Percentiles rank a stretch among this genome's conserved stretches.
Evolutionary conservation across 192 early-diverging fungal genomes (phyloP).

Genomic region (Entrophospora sp.): DNA sequence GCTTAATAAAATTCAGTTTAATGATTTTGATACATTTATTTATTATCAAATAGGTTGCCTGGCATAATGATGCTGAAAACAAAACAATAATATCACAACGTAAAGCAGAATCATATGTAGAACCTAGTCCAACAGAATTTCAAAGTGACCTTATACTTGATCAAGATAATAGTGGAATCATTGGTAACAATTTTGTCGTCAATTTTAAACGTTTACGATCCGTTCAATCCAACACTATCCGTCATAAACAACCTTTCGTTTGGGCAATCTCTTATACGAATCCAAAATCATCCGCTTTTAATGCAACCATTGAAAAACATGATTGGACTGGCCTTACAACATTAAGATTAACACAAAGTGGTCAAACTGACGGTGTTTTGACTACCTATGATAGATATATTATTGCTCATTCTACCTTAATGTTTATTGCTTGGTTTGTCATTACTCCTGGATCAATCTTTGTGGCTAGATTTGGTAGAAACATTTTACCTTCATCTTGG

Average conservation of each 20-base stretch:
- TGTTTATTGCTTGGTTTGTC: neutral
- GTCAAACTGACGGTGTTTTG: neutral
- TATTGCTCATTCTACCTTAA: neutral
- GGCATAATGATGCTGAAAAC: neutral
- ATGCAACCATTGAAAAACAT: neutral
- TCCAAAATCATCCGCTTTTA: neutral
- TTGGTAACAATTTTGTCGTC: neutral
- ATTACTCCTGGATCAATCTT: neutral
- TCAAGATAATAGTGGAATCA: neutral
- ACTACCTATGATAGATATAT: neutral
- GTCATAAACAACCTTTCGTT: neutral
- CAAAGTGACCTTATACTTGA: slow-evolving; percentile 1
- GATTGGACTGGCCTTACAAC: neutral
- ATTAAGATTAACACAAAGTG: neutral
- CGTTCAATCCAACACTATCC: neutral
- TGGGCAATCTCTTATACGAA: neutral
- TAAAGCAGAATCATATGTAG: neutral
- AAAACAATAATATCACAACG: neutral
- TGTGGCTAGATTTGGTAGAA: slow-evolving; percentile 2
- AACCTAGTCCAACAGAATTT: neutral
- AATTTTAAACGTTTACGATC: neutral
- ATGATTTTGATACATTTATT: neutral
- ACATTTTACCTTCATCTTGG: neutral
- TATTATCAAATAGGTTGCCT: slow-evolving; percentile 13
- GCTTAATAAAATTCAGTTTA: neutral